These are phyloP conservation scores for Luvunga scandens DNA, from an alignment of 345 rosid genomes.

Conservation along the genomic window DNA sequence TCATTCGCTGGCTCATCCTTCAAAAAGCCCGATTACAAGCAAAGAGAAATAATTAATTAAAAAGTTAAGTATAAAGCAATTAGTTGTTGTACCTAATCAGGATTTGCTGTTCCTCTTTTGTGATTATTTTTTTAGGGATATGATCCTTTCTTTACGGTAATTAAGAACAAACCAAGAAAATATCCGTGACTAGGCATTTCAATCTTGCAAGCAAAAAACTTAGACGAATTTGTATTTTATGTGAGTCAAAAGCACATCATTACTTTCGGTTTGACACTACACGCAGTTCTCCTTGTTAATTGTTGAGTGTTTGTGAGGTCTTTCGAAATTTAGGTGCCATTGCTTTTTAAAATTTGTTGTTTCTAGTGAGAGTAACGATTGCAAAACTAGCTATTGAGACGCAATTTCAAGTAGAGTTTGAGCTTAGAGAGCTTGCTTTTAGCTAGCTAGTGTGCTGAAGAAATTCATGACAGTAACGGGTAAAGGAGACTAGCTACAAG, in stretches of 20 bases:
- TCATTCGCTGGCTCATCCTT: neutral
- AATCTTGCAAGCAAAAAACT: neutral
- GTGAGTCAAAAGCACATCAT: neutral
- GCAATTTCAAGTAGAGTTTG: neutral
- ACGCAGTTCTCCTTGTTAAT: neutral
- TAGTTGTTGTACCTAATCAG: constrained; percentile 15
- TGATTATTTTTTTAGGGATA: neutral
- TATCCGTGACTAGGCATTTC: neutral
- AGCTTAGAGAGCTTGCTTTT: neutral
- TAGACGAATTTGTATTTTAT: neutral
- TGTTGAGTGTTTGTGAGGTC: neutral
- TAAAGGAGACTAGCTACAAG: neutral
- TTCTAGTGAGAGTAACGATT: neutral
- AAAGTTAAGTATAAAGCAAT: neutral
- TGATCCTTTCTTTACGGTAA: neutral
- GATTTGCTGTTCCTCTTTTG: neutral
- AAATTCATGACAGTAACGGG: neutral
- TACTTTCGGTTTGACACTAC: too few species aligned
- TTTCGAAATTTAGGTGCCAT: neutral
- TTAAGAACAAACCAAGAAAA: neutral
- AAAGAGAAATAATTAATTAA: neutral
- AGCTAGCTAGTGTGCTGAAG: neutral
- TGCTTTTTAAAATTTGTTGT: neutral
- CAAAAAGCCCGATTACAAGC: neutral
- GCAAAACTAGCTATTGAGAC: neutral